A percentile compares a stretch with the other conserved stretches of the same genome.
Conservation (phyloP, 768 basidiomycete species). For the Leccinum variicolor region DNA sequence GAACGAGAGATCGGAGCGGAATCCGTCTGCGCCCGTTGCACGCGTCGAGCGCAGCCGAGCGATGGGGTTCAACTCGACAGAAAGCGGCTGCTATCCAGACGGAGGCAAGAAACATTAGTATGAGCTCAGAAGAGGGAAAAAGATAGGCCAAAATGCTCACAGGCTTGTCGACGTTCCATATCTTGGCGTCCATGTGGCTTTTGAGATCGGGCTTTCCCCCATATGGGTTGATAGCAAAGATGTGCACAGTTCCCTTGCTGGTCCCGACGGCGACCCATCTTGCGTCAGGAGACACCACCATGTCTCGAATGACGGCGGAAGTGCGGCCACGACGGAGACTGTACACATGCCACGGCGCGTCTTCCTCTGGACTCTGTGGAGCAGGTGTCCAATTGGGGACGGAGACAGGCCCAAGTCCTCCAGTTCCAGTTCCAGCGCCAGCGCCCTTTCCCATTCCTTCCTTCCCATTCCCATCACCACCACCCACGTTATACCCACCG, state of each 20-base stretch:
- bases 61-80: constrained; percentile 54
- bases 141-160: constrained; percentile 29
- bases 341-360: constrained; percentile 55
- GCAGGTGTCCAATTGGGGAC: constrained; percentile 2
- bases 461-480: neutral
- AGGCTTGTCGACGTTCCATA: constrained; percentile 49
- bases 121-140: neutral
- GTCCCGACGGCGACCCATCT: constrained; percentile 72
- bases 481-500: neutral
- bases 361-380: constrained; percentile 6
- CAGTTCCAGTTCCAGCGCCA: neutral
- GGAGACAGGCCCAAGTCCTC: neutral
- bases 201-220: constrained; percentile 63
- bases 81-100: constrained; percentile 43
- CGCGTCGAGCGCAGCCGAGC: constrained; percentile 46
- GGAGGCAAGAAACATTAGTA: neutral
- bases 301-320: constrained; percentile 55
- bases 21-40: constrained; percentile 26
- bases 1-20: constrained; percentile 48
- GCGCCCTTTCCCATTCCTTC: neutral
- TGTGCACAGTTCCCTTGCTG: constrained; percentile 58
- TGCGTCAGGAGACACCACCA: constrained; percentile 46
- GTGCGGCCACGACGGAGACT: constrained; percentile 70
- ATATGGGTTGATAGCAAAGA: constrained; percentile 75
- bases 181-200: constrained; percentile 58